phyloP scores from a whole-genome alignment of 2,329 filamentous ascomycete species.

The Macrophomina phaseolina region DNA sequence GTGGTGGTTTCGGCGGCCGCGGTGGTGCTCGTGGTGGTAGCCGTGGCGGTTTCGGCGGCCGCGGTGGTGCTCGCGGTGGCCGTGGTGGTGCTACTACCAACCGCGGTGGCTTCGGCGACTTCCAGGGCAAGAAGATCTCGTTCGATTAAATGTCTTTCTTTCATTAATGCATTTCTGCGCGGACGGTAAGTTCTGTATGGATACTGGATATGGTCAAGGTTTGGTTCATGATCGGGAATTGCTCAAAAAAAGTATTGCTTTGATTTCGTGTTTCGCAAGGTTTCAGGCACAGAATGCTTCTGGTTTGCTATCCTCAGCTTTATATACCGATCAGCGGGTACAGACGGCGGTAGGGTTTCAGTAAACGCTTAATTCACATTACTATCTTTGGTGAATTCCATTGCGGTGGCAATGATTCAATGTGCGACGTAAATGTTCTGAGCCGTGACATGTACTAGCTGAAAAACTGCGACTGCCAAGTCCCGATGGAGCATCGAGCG shows the following conservation, averaged over 20 bases:
- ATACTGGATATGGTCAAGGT: constrained; percentile 13
- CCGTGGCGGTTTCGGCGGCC: constrained; percentile 60
- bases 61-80: constrained; percentile 47
- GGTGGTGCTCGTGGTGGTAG: constrained; percentile 51
- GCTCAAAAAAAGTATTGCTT: constrained; percentile 15
- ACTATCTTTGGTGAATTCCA: background rate
- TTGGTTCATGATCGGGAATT: constrained; percentile 9
- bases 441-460: background rate
- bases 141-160: constrained; percentile 50
- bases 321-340: constrained; percentile 19
- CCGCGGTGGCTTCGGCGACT: constrained; percentile 58
- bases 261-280: background rate
- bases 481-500: constrained; percentile 9
- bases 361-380: constrained; percentile 7
- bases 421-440: no score
- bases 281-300: constrained; percentile 5
- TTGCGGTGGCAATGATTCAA: background rate
- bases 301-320: constrained; percentile 6
- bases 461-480: background rate
- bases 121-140: constrained; percentile 80
- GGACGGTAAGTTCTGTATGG: constrained; percentile 19
- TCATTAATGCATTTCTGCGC: background rate
- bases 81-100: constrained; percentile 38
- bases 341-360: constrained; percentile 1
- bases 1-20: constrained; percentile 62